A percentile compares a stretch with the other conserved stretches of the same genome.
Evolutionary conservation across 2,329 filamentous ascomycete species (phyloP).

Genomic region (Pseudocercospora pini-densiflorae): DNA sequence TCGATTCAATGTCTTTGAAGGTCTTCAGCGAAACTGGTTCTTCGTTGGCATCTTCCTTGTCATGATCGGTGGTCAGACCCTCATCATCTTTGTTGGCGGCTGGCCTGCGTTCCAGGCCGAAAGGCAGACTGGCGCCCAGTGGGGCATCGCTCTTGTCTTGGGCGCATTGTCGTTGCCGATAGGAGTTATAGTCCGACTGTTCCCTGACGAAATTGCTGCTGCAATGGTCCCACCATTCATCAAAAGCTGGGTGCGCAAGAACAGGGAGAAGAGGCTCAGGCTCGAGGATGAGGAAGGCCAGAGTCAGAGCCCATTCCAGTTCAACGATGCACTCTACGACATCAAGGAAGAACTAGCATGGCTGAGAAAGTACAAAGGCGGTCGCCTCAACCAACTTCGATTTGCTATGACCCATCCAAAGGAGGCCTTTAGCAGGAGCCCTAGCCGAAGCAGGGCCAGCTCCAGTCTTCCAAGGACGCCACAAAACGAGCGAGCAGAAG

Average conservation of each 20-base stretch:
- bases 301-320: slow-evolving; percentile 50
- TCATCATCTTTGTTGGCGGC: slow-evolving; percentile 89
- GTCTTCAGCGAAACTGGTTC: slow-evolving; percentile 81
- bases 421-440: slow-evolving; percentile 70
- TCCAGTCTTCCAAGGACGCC: slow-evolving; percentile 69
- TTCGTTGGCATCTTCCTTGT: slow-evolving; percentile 83
- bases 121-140: slow-evolving; percentile 72
- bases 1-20: slow-evolving; percentile 93
- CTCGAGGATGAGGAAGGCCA: slow-evolving; percentile 45
- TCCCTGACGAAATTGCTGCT: slow-evolving; percentile 72
- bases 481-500: slow-evolving; percentile 56
- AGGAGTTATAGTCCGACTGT: slow-evolving; percentile 76
- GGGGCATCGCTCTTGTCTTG: slow-evolving; percentile 84
- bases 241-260: slow-evolving; percentile 42
- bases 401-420: slow-evolving; percentile 78
- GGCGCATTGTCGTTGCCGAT: slow-evolving; percentile 85
- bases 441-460: slow-evolving; percentile 64
- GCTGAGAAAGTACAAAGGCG: slow-evolving; percentile 79
- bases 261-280: slow-evolving; percentile 48
- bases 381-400: slow-evolving; percentile 78
- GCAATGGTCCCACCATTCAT: slow-evolving; percentile 49
- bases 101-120: slow-evolving; percentile 74
- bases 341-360: slow-evolving; percentile 81
- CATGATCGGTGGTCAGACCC: slow-evolving; percentile 86
- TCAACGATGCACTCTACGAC: slow-evolving; percentile 73